These are phyloP conservation scores for Pisolithus sp. DNA, from an alignment of 768 basidiomycete genomes.

Conservation along the genomic window DNA sequence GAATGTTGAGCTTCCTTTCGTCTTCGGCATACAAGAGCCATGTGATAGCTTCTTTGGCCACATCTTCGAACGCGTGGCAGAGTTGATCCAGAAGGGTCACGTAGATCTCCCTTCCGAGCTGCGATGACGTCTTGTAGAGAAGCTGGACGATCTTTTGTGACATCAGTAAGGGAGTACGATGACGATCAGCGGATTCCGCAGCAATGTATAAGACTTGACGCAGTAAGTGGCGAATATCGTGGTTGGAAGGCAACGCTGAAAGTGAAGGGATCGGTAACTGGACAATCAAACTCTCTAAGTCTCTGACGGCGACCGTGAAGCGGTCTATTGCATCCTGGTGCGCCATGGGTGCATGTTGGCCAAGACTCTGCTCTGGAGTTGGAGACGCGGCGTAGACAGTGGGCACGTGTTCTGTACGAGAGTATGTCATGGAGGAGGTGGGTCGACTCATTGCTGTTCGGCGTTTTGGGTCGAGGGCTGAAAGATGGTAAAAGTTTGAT, in stretches of 20 bases:
- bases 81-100: conserved; percentile 84
- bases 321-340: conserved; percentile 87
- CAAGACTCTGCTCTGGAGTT: conserved; percentile 44
- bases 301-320: conserved; percentile 49
- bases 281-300: conserved; percentile 74
- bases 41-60: conserved; percentile 92
- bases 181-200: conserved; percentile 70
- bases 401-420: conserved; percentile 39
- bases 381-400: conserved; percentile 57
- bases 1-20: conserved; percentile 96
- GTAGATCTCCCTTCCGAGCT: conserved; percentile 89
- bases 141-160: conserved; percentile 97
- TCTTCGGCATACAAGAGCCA: conserved; percentile 98
- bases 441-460: conserved; percentile 53
- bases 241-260: conserved; percentile 67
- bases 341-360: conserved; percentile 41
- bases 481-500: conserved; percentile 5
- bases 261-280: conserved; percentile 72
- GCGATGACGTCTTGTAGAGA: conserved; percentile 81
- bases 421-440: conserved; percentile 63
- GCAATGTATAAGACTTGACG: conserved; percentile 79
- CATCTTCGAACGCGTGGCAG: conserved; percentile 84
- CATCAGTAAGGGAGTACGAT: conserved; percentile 84
- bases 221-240: conserved; percentile 80
- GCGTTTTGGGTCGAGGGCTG: conserved; percentile 54